Evolutionary conservation across 2,329 filamentous ascomycete genomes (phyloP).

Genomic region (Fragosphaeria purpurea): DNA sequence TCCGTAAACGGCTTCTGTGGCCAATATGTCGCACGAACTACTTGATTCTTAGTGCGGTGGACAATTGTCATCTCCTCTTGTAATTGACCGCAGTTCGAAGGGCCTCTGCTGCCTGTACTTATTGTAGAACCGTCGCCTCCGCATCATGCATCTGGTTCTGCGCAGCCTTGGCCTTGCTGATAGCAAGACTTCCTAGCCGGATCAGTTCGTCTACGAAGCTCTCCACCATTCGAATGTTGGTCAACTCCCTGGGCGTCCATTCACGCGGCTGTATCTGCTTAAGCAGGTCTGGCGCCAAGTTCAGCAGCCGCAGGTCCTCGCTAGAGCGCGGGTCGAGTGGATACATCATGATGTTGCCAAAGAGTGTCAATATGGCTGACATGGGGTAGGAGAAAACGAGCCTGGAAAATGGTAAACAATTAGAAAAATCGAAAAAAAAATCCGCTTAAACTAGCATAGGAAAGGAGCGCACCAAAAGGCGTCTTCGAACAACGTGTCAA

Average conservation of each 20-base stretch:
- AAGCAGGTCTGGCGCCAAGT: conserved; percentile 32
- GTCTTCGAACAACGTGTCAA: conserved; percentile 32
- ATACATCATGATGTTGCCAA: conserved; percentile 42
- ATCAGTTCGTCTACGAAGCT: conserved; percentile 12
- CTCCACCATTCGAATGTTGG: conserved; percentile 9
- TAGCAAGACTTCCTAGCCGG: conserved; percentile 8
- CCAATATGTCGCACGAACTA: no score
- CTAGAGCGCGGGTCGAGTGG: conserved; percentile 32
- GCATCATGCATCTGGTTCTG: no score
- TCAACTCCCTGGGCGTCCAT: conserved; percentile 5
- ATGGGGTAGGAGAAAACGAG: conserved; percentile 47
- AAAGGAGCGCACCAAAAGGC: conserved; percentile 37
- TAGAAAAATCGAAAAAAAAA: neutral
- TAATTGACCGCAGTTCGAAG: no score
- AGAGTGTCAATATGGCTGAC: conserved; percentile 42
- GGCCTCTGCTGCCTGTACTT: no score
- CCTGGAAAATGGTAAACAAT: conserved; percentile 23
- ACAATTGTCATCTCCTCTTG: no score
- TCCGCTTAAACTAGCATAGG: no score
- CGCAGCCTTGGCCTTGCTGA: conserved; percentile 5
- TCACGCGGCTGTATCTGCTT: conserved; percentile 22
- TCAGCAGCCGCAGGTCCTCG: conserved; percentile 37
- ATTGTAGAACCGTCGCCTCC: no score
- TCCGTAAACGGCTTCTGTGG: no score
- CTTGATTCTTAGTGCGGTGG: no score